Evolutionary conservation across 2,329 filamentous ascomycete species (phyloP), one percentile per base, ranked within the genome.

Genomic region (Cladophialophora carrionii): DNA sequence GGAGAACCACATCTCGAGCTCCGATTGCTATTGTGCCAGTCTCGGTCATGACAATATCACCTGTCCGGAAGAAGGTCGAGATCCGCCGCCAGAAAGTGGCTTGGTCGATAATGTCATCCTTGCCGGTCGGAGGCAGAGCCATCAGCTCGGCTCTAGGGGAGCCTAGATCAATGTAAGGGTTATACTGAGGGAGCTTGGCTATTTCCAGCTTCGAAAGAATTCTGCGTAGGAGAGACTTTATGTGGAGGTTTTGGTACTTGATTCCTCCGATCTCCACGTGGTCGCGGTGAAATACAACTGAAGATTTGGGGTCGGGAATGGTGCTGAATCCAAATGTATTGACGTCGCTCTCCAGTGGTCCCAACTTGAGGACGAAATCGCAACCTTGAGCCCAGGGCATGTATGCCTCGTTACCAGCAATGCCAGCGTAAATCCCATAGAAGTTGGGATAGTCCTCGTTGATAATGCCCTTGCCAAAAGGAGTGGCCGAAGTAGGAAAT

Each of bases 211-310:
- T 81, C 10, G 87, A 78, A 32, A 88, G 84, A 24, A 96, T 76
- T 74, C 91, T 91, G 66, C 83, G 83, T 37, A 97, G 82, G 20
- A 96, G 90, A 57, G 89, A 88, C 65, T 87, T 87, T 88, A 95
- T 93, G 65, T 87, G 84, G 8, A 95, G 84, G 54, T 88, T 87
- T 0, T 90, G 89, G 74, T 94, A 96, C 70, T 90, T 87, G 34
- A 53, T 90, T 76, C 91, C 92, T 59, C 89, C 84, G 52, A 96
- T 90, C 60, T 86, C 85, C 72, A 90, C 87, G 70, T 87, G 84
- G 65, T 85, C 87, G 74, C 87, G 90, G 78, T 95, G 90, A 73
- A 96, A 88, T 71, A 94, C 89, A 72, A 96, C 91, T 1, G 89
- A 90, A 68, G 59, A 60, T 32, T 66, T 68, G 31, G 65, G 61